Evolutionary conservation across 2,329 filamentous ascomycete genomes (phyloP).

Genomic region (Dendryphion nanum): DNA sequence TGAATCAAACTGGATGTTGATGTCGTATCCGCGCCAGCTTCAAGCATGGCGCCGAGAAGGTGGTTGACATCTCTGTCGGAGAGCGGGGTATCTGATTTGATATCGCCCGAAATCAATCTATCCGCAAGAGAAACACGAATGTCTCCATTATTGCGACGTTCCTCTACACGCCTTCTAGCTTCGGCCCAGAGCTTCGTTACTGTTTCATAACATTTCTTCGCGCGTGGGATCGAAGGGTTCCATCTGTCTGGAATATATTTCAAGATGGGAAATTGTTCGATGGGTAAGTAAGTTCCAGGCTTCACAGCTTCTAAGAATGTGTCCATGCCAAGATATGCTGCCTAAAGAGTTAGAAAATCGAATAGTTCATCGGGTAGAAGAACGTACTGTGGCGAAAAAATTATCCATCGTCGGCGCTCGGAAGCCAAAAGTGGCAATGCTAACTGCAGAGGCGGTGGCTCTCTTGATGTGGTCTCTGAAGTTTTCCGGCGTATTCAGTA

Average conservation of each 20-base stretch:
- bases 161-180: conserved; percentile 7
- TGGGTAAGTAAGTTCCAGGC: conserved; percentile 7
- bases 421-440: conserved; percentile 10
- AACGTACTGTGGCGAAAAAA: conserved; percentile 12
- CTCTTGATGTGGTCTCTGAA: conserved; percentile 8
- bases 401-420: conserved; percentile 7
- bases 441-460: conserved; percentile 7
- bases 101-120: conserved; percentile 4
- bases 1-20: conserved; percentile 3
- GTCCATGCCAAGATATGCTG: conserved; percentile 3
- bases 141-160: conserved; percentile 8
- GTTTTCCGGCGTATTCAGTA: conserved; percentile 9
- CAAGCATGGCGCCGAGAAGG: conserved; percentile 9
- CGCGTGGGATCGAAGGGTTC: conserved; percentile 5
- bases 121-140: conserved; percentile 10
- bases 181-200: conserved; percentile 8
- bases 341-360: conserved; percentile 5
- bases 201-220: conserved; percentile 1
- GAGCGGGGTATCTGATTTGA: conserved; percentile 7
- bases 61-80: conserved; percentile 5
- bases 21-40: conserved; percentile 12
- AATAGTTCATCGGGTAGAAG: background rate
- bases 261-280: conserved; percentile 13
- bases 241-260: conserved; percentile 10
- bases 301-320: background rate